Percentiles rank a stretch among this genome's conserved stretches.
Conservation (phyloP, 768 basidiomycete species). For the Podaxis pistillaris region DNA sequence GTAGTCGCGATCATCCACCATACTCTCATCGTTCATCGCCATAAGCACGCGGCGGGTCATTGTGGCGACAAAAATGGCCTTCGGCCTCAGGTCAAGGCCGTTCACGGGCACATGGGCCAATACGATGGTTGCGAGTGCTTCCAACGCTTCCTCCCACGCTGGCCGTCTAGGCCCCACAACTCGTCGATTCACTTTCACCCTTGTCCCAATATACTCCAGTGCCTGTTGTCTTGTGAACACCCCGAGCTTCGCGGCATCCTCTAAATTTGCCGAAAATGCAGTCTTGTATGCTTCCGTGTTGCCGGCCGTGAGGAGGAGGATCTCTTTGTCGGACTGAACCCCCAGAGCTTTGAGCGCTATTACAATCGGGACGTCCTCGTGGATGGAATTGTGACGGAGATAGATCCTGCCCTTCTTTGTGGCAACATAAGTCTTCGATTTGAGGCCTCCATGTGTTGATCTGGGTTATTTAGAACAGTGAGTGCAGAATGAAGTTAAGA, state of each 20-base stretch:
- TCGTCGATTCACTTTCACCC: conserved; percentile 85
- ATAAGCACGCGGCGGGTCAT: conserved; percentile 96
- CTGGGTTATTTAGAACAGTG: conserved; percentile 32
- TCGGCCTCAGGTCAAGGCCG: conserved; percentile 85
- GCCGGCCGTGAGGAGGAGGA: conserved; percentile 90
- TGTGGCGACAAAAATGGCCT: conserved; percentile 95
- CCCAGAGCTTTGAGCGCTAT: conserved; percentile 97
- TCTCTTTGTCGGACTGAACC: conserved; percentile 96
- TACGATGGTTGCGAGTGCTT: conserved; percentile 96
- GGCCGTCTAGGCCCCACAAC: conserved; percentile 82
- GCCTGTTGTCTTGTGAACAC: conserved; percentile 93
- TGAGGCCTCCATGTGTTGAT: conserved; percentile 79
- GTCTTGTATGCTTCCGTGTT: conserved; percentile 85
- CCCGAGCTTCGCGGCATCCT: conserved; percentile 90
- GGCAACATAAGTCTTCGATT: conserved; percentile 96
- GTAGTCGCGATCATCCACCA: conserved; percentile 98
- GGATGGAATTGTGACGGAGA: conserved; percentile 95
- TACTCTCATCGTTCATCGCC: conserved; percentile 95
- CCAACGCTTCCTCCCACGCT: conserved; percentile 91
- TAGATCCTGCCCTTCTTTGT: conserved; percentile 96
- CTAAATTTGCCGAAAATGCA: conserved; percentile 86
- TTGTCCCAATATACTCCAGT: conserved; percentile 89
- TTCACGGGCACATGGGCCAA: conserved; percentile 94
- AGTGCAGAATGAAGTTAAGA: conserved; percentile 11
- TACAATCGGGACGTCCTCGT: conserved; percentile 95